Percentiles rank a stretch among this genome's conserved stretches.
Conservation (phyloP, 2,329 filamentous ascomycete genomes). For the Coniochaeta sp. region DNA sequence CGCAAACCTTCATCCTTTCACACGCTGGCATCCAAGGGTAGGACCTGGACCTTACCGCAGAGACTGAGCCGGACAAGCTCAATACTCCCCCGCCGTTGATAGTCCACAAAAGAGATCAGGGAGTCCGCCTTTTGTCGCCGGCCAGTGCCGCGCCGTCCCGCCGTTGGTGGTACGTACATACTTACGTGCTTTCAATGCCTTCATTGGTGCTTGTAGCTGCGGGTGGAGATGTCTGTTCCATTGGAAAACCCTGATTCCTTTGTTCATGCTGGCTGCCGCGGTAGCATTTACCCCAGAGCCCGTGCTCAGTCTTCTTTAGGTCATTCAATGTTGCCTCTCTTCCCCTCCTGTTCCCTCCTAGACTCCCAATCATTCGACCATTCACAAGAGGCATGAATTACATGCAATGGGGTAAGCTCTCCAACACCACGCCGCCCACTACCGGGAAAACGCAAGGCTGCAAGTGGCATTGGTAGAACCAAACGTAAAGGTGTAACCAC, state of each 20-base stretch:
- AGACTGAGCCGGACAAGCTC: not conserved
- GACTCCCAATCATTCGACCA: not conserved
- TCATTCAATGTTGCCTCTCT: not conserved
- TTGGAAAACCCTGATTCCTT: not conserved
- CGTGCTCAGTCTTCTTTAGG: not conserved
- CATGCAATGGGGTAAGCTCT: not conserved
- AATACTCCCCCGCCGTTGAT: not conserved
- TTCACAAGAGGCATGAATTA: not conserved
- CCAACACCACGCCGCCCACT: not conserved
- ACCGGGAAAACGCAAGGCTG: not conserved
- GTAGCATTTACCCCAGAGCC: slow-evolving; percentile 1
- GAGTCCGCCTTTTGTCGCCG: not conserved
- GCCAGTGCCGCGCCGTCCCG: slow-evolving; percentile 1
- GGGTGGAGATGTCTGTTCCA: not conserved
- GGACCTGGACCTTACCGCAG: not conserved
- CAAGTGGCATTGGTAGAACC: not conserved
- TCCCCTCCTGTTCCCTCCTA: not conserved
- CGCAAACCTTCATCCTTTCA: not conserved
- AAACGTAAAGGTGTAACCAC: not conserved
- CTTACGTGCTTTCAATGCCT: not conserved
- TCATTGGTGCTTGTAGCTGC: not conserved
- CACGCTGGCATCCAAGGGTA: not conserved
- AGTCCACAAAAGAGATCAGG: not conserved
- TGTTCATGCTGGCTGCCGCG: not conserved
- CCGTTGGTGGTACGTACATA: not conserved